Evolutionary conservation across 306 rosid genomes (phyloP).

Genomic region (Cyamopsis tetragonoloba): DNA sequence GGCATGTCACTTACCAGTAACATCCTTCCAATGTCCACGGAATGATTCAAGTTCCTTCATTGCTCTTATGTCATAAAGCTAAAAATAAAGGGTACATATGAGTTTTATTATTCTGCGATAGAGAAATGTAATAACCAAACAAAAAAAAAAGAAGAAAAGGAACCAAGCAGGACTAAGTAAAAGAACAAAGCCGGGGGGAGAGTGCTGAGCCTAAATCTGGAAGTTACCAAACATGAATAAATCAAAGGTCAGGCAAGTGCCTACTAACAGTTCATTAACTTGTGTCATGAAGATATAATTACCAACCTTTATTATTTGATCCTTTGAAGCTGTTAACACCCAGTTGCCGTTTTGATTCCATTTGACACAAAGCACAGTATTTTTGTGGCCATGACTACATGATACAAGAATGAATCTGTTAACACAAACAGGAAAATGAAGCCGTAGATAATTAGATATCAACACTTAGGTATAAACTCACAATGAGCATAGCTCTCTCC

Average conservation of each 20-base stretch:
- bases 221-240: not conserved
- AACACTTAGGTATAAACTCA: constrained; percentile 44
- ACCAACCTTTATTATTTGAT: constrained; percentile 78
- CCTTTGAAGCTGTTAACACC: constrained; percentile 88
- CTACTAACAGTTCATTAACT: not conserved
- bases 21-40: constrained; percentile 97
- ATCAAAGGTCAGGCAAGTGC: not conserved
- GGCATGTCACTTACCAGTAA: constrained; percentile 60
- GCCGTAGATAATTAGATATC: constrained; percentile 19
- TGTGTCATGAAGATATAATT: constrained; percentile 6
- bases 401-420: constrained; percentile 18
- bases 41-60: constrained; percentile 99
- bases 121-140: constrained; percentile 16
- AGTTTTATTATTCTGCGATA: not conserved
- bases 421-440: constrained; percentile 7
- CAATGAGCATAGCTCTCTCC: constrained; percentile 92
- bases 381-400: constrained; percentile 97
- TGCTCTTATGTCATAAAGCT: constrained; percentile 97
- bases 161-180: constrained; percentile 9
- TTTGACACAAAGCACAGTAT: constrained; percentile 75
- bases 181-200: not conserved
- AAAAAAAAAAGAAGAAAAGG: not conserved
- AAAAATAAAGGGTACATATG: constrained; percentile 25
- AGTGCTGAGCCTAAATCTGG: not conserved
- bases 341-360: constrained; percentile 96